Conservation (phyloP, 768 basidiomycete genomes). For the Ramaria sp. region DNA sequence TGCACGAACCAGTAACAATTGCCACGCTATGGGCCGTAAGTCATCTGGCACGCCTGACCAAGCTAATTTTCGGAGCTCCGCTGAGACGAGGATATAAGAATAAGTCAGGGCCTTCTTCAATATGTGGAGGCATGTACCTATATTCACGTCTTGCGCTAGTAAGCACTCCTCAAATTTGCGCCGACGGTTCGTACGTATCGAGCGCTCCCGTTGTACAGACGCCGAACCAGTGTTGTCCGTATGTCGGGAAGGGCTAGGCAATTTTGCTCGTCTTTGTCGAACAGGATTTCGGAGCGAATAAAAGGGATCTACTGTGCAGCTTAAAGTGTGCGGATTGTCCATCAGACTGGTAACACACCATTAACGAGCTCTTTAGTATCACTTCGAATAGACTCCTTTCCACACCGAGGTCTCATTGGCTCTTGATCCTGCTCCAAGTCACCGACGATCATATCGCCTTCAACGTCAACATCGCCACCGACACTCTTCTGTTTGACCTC, state of each 20-base stretch:
- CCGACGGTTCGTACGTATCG: constrained; percentile 67
- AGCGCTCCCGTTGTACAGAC: constrained; percentile 61
- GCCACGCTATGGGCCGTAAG: constrained; percentile 88
- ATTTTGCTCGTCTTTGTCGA: constrained; percentile 13
- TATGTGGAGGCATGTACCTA: constrained; percentile 39
- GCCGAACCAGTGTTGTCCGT: constrained; percentile 27
- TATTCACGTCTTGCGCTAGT: constrained; percentile 66
- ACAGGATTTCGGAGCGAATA: constrained; percentile 38
- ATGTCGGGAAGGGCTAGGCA: background rate
- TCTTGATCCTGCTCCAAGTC: constrained; percentile 55
- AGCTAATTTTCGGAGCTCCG: constrained; percentile 79
- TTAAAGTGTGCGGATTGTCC: constrained; percentile 20
- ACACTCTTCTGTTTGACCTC: constrained; percentile 14
- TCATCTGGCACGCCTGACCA: constrained; percentile 92
- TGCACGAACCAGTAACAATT: constrained; percentile 73
- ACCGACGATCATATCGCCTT: constrained; percentile 67
- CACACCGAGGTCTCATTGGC: constrained; percentile 26
- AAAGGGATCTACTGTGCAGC: constrained; percentile 42
- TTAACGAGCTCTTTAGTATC: constrained; percentile 69
- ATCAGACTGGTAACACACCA: constrained; percentile 36
- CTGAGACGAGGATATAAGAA: constrained; percentile 24
- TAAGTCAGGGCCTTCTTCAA: background rate
- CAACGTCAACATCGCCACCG: constrained; percentile 51
- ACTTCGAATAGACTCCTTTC: constrained; percentile 42
- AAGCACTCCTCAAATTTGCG: constrained; percentile 79